A percentile compares a stretch with the other conserved stretches of the same genome.
Evolutionary conservation across 306 rosid species (phyloP).

Genomic region (Acacia acuminata): DNA sequence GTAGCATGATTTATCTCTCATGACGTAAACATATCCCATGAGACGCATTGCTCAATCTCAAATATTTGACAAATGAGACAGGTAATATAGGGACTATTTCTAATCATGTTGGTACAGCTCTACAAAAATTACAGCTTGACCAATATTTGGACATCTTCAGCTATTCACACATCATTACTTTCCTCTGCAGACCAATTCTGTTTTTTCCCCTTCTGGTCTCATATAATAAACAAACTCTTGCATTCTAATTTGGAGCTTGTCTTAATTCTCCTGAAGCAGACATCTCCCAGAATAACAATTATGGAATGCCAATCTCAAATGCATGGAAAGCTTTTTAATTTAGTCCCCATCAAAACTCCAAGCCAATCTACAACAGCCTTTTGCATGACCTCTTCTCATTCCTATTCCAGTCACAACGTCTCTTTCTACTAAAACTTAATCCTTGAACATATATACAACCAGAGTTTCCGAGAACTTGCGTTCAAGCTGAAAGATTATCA

Average conservation of each 20-base stretch:
- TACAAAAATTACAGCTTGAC: background rate
- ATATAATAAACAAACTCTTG: background rate
- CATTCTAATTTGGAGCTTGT: constrained; percentile 6
- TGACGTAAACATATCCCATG: background rate
- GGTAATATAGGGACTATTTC: background rate
- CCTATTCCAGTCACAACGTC: constrained; percentile 14
- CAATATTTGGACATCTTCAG: background rate
- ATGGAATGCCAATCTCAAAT: constrained; percentile 9
- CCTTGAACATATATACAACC: constrained; percentile 16
- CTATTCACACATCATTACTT: background rate
- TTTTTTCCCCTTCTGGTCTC: too few relatives aligned
- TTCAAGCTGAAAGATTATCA: constrained; percentile 28
- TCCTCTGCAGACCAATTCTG: constrained; percentile 4
- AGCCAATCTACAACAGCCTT: background rate
- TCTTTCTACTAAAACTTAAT: constrained; percentile 3
- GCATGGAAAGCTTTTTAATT: background rate
- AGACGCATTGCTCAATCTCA: background rate
- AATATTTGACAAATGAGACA: background rate
- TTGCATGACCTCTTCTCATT: constrained; percentile 8
- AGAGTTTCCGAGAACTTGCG: constrained; percentile 30
- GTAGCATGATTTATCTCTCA: background rate
- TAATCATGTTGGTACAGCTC: constrained; percentile 4
- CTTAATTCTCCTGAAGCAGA: background rate
- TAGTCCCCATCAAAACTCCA: background rate
- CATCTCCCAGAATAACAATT: background rate